These are phyloP conservation scores for Bipolaris zeicola DNA, from an alignment of 2,329 filamentous ascomycete species.

Conservation along the genomic window DNA sequence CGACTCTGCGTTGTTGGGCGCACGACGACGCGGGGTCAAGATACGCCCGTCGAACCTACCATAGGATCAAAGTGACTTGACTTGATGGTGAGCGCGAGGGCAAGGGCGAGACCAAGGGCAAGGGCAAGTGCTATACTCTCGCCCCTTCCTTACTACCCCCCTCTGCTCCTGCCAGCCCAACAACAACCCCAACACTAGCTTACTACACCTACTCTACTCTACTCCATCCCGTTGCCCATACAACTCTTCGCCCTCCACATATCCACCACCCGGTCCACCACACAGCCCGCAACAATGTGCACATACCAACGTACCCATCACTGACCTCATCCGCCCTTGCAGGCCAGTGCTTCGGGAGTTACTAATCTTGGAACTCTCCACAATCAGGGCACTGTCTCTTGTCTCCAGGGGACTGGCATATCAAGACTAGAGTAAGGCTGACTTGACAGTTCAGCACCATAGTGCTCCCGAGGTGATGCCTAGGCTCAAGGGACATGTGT, in stretches of 20 bases:
- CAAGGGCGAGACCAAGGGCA: too few species aligned
- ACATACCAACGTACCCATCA: not conserved
- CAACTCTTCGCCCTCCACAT: not conserved
- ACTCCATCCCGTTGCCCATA: not conserved
- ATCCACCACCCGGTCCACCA: not conserved
- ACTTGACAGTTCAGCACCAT: not conserved
- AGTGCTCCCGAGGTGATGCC: not conserved
- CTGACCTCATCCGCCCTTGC: not conserved
- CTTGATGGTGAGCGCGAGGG: not conserved
- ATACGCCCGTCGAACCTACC: too few species aligned
- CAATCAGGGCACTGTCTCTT: not conserved
- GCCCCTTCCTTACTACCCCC: not conserved
- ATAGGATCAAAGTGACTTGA: too few species aligned
- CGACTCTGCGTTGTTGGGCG: not conserved
- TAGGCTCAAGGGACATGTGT: not conserved
- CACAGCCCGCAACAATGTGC: not conserved
- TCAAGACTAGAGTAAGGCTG: slow-evolving; percentile 6
- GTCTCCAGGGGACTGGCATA: not conserved
- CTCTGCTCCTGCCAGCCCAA: not conserved
- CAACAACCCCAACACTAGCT: not conserved
- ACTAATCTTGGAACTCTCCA: not conserved
- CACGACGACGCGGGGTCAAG: not conserved
- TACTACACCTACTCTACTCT: not conserved
- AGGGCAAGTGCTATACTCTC: not conserved
- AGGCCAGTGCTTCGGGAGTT: not conserved